Base-by-base conservation (phyloP, 2,329 filamentous ascomycete species). In the Epichloe scottii region DNA sequence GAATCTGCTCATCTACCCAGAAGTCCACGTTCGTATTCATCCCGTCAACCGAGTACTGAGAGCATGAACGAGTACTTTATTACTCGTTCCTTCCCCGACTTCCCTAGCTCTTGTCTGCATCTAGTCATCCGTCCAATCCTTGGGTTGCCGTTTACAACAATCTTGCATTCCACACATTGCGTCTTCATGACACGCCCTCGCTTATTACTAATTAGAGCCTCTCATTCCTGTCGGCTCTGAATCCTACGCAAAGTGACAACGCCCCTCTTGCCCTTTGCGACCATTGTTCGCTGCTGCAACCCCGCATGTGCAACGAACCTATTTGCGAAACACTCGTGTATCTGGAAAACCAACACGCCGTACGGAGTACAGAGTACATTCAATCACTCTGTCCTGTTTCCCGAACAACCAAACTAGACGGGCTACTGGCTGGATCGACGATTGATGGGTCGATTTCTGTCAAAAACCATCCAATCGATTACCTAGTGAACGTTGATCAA, bases 131-230 rank as follows among this genome's bases (percentile, higher is more conserved):
- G 14, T 40, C 17, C 15, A 8, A 30, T 30, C 30, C 30, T 4
- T 11, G 30, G 30, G 30, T 30, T 30, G 10, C 30, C 30, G 30
- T 4, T 30, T 30, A 30, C 30, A 30, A 30, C 30, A 10, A 4
- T 30, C 4, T 11, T 43, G 38, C 51, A 46, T 49, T 52, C 51
- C 51, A 49, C 44, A 21, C 41, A 23, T 26, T 48, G 34, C 40
- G 34, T 41, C 35, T 52, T 34, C 30, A 40, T 49, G 46, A 39
- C 34, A 35, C 39, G 19, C 14, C 48, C 14, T 49, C 48, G 40
- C 39, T 19, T 19, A 19, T n/a, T n/a, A n/a, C n/a, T n/a, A n/a
- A n/a, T 35, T n/a, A n/a, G n/a, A 12, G 17, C 12, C 45, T 14
- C 34, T 45, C 40, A 45, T 50, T 39, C 42, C 21, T 50, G 33